A percentile compares a stretch with the other conserved stretches of the same genome.
Evolutionary conservation across 441 rosid species (phyloP).

Genomic region (Populus tomentosa): DNA sequence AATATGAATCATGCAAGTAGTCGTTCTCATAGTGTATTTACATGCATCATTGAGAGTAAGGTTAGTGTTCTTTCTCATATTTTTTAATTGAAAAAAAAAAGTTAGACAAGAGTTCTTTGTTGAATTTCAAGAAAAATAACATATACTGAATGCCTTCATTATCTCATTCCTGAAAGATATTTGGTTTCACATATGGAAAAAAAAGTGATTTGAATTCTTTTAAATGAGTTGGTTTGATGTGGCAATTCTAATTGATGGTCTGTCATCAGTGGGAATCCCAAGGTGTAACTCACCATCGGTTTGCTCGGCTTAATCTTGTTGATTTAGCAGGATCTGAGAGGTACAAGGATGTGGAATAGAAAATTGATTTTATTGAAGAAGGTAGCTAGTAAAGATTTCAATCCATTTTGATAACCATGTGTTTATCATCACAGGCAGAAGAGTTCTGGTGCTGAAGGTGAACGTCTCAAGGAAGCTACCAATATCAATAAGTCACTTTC

Average conservation of each 20-base stretch:
- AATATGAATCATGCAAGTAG: constrained; percentile 98
- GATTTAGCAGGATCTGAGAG: constrained; percentile 99
- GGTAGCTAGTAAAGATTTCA: not conserved
- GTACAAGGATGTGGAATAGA: constrained; percentile 31
- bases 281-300: constrained; percentile 95
- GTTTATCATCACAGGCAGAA: constrained; percentile 56
- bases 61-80: constrained; percentile 28
- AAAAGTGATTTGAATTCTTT: not conserved
- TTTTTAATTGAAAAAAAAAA: not conserved
- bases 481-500: constrained; percentile 98
- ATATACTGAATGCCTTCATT: not conserved
- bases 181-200: not conserved
- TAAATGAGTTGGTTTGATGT: constrained; percentile 5
- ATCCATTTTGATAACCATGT: not conserved
- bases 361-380: not conserved
- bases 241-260: constrained; percentile 15
- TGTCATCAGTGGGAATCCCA: constrained; percentile 87
- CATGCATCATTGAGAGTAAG: constrained; percentile 93
- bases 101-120: not conserved
- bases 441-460: constrained; percentile 99
- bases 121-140: not conserved
- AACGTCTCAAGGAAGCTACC: constrained; percentile 98
- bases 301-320: constrained; percentile 95
- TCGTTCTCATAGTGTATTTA: constrained; percentile 98
- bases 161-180: not conserved